Conservation (phyloP, 2,329 filamentous ascomycete genomes). For the Cadophora luteo-olivacea region DNA sequence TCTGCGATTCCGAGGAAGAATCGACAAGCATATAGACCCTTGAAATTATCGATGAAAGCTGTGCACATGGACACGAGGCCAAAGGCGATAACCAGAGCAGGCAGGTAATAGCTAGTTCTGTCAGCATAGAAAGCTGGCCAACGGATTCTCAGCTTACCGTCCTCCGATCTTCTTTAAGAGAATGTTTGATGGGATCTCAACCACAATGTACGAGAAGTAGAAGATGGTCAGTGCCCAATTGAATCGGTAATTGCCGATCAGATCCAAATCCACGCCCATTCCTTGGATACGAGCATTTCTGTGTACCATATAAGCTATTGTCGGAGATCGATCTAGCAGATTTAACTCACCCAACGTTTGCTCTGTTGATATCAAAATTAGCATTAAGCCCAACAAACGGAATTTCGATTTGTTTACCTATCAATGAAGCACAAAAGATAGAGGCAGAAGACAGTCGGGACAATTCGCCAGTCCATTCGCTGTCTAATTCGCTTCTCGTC, state of each 20-base stretch:
- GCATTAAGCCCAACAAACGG: constrained; percentile 46
- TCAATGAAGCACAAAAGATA: constrained; percentile 34
- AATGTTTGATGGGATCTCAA: constrained; percentile 57
- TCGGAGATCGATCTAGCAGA: background rate
- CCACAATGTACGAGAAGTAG: constrained; percentile 65
- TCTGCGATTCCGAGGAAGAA: constrained; percentile 56
- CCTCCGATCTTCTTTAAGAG: constrained; percentile 36
- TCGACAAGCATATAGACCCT: constrained; percentile 52
- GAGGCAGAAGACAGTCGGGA: constrained; percentile 27
- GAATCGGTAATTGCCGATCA: constrained; percentile 54
- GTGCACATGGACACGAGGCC: constrained; percentile 53
- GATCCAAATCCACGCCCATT: constrained; percentile 64
- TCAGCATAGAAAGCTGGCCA: constrained; percentile 26
- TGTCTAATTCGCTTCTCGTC: constrained; percentile 29
- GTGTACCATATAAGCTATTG: background rate
- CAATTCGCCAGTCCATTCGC: constrained; percentile 28
- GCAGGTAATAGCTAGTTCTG: constrained; percentile 48
- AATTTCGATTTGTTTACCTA: constrained; percentile 13
- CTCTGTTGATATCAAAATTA: background rate
- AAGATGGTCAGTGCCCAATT: constrained; percentile 67
- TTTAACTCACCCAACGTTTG: constrained; percentile 20
- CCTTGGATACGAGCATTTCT: constrained; percentile 66
- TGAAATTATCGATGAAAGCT: constrained; percentile 52
- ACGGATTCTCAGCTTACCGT: constrained; percentile 46
- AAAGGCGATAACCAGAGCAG: constrained; percentile 51